Evolutionary conservation across 2,329 filamentous ascomycete species (phyloP).

Genomic region (Emmonsiellopsis sp.): DNA sequence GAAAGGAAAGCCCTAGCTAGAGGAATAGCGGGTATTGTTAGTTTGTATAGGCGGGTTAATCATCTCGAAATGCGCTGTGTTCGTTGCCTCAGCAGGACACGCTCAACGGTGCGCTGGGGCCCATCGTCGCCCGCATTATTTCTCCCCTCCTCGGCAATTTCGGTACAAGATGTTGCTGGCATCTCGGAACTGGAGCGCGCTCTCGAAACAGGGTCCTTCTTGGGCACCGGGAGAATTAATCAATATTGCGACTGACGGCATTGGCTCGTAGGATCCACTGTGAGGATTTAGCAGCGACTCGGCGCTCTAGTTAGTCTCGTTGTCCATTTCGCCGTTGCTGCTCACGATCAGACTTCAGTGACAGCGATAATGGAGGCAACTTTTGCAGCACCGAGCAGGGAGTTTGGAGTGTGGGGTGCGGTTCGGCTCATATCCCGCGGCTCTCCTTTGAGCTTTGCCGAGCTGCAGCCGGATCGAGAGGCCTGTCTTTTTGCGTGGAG

Average conservation of each 20-base stretch:
- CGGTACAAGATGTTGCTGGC: neutral
- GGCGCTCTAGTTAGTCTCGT: neutral
- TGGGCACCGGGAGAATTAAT: neutral
- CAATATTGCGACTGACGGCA: neutral
- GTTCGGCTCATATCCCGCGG: too few relatives aligned
- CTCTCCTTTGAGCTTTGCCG: too few relatives aligned
- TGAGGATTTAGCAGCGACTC: neutral
- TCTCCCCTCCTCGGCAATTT: neutral
- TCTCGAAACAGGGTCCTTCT: neutral
- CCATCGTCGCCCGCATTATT: neutral
- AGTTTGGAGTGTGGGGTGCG: too few relatives aligned
- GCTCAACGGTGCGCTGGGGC: neutral
- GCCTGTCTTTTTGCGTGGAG: too few relatives aligned
- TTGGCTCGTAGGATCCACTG: neutral
- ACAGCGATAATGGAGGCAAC: neutral
- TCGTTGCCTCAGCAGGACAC: neutral
- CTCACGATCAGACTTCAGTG: neutral
- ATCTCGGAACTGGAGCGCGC: neutral
- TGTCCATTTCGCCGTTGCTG: neutral
- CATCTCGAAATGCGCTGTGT: neutral
- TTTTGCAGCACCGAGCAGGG: too few relatives aligned
- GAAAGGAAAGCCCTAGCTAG: too few relatives aligned
- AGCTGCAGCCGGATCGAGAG: too few relatives aligned
- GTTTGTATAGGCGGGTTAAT: neutral
- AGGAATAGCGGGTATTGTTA: too few relatives aligned